Base-by-base conservation (phyloP, 2,329 filamentous ascomycete genomes). In the Macrophomina tecta region DNA sequence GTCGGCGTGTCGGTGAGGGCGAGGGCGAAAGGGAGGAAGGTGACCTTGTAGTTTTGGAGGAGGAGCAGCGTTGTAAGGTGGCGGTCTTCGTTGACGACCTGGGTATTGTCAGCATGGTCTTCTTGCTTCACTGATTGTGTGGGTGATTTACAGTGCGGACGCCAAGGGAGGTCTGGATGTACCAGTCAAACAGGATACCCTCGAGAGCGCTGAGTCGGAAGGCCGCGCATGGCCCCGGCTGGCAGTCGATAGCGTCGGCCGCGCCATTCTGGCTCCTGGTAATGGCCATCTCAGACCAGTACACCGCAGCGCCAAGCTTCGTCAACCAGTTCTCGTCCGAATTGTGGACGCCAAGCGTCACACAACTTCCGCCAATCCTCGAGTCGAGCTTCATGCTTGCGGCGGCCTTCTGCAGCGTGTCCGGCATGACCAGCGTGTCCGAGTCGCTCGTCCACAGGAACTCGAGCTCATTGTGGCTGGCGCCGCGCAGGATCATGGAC, bases 401-500 rank as follows among this genome's bases (percentile, higher is more conserved):
- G 11, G 76, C 71, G 8, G 75, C 75, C 38, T 68, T 70, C 16
- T 71, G 67, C 18, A 78, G 46, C 5, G 75, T 74, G 34, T 73
- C 70, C 5, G 70, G 67, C 38, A 75, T 69, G 23, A 79, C 74
- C 28, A 77, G 71, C 2, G 76, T 76, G 42, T 79, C 77, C 4
- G 76, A 78, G 58, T 79, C 77, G 3, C 75, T 77, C 1, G 77
- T 75, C 77, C 77, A 79, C 1, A 79, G 64, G 61, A 74, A 79
- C 38, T 78, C 77, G 36, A 79, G 64, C 16, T 53, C 69, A 2
- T 72, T 72, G 2, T 77, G 69, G 14, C 71, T 69, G 32, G 78
- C 74, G 4, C 76, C 72, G 12, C 53, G 53, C 14, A 79, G 71
- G 1, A 77, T 74, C 18, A 77, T 70, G 0, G 73, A 71, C 53